Conservation (phyloP, 2,329 filamentous ascomycete genomes). For the Pezicula radicicola region DNA sequence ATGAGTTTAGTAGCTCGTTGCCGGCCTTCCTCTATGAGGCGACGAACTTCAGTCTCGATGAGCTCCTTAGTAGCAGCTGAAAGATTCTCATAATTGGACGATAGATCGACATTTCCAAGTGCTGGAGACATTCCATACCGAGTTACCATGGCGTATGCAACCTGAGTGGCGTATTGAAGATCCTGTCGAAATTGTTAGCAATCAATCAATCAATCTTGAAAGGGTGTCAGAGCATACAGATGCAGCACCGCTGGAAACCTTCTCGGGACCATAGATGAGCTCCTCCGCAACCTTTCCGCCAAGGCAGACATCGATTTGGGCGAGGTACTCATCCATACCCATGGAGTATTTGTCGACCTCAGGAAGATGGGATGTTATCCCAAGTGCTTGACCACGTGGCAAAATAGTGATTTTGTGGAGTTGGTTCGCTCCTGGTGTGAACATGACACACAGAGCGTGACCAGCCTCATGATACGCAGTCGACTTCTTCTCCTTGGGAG, state of each 20-base stretch:
- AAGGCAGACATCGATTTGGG: conserved; percentile 75
- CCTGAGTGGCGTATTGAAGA: conserved; percentile 74
- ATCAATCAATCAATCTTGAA: conserved; percentile 30
- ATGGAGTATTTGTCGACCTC: conserved; percentile 91
- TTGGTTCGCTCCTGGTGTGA: conserved; percentile 68
- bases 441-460: conserved; percentile 86
- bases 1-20: conserved; percentile 70
- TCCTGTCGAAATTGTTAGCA: conserved; percentile 52
- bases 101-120: conserved; percentile 87
- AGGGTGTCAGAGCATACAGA: conserved; percentile 49
- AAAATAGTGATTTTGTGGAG: conserved; percentile 98
- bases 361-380: conserved; percentile 83
- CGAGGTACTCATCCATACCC: conserved; percentile 80
- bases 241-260: conserved; percentile 85
- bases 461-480: conserved; percentile 97
- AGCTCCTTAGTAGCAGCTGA: conserved; percentile 82
- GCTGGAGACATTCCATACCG: conserved; percentile 83
- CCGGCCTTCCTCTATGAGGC: conserved; percentile 78
- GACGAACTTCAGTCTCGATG: conserved; percentile 86
- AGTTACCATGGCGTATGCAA: conserved; percentile 87
- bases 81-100: conserved; percentile 74
- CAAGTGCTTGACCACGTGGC: conserved; percentile 80
- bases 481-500: conserved; percentile 89
- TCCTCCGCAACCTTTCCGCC: conserved; percentile 90
- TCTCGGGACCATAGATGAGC: conserved; percentile 85